Conservation (phyloP, 2,329 filamentous ascomycete genomes). For the Pseudohalonectria lignicola region DNA sequence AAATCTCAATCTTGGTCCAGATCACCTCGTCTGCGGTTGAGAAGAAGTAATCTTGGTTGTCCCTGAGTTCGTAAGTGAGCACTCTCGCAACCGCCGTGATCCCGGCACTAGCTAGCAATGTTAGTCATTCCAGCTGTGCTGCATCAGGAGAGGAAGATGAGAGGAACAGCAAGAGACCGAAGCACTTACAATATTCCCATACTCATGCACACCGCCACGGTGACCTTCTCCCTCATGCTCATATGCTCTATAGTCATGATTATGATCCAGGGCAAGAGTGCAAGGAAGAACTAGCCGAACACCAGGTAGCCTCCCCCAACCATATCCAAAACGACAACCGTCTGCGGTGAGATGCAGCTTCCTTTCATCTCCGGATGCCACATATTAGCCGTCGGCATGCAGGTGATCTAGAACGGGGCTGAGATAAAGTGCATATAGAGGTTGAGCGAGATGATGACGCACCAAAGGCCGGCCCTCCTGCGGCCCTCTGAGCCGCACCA, state of each 20-base stretch:
- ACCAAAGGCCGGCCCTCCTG: background rate
- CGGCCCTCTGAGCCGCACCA: constrained; percentile 4
- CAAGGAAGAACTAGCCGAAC: constrained; percentile 16
- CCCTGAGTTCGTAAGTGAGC: background rate
- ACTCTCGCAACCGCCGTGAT: constrained; percentile 14
- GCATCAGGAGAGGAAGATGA: background rate
- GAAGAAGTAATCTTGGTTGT: constrained; percentile 1
- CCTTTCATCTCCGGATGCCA: constrained; percentile 3
- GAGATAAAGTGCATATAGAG: constrained; percentile 12
- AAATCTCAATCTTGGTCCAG: constrained; percentile 17
- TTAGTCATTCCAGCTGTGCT: background rate
- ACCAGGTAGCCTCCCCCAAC: constrained; percentile 16
- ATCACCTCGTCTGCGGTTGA: constrained; percentile 7
- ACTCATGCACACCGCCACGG: constrained; percentile 18
- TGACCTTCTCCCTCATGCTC: constrained; percentile 18
- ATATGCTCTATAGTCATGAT: constrained; percentile 15
- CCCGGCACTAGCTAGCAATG: constrained; percentile 8
- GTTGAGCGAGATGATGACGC: constrained; percentile 2
- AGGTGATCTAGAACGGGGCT: constrained; percentile 4
- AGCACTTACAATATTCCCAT: constrained; percentile 17
- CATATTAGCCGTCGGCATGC: constrained; percentile 4
- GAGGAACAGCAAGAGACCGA: background rate
- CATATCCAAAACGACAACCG: constrained; percentile 11
- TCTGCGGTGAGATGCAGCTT: constrained; percentile 8
- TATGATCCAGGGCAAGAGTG: constrained; percentile 17